Evolutionary conservation across 2,329 filamentous ascomycete species (phyloP).

Genomic region (Microdochium bolleyi): DNA sequence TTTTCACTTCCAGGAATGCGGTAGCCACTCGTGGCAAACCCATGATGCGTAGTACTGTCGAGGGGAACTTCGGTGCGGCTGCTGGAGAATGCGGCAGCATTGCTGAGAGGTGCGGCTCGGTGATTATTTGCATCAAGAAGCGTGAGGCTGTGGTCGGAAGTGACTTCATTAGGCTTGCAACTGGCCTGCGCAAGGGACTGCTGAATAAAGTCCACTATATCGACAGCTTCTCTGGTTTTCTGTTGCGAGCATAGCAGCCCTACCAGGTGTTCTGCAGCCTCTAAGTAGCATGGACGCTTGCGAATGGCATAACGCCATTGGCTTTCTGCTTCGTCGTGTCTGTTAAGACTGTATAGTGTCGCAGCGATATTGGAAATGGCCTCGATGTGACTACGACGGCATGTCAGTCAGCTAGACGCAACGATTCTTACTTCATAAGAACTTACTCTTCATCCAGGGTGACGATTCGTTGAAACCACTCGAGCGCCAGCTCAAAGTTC

Average conservation of each 20-base stretch:
- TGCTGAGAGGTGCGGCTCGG: neutral
- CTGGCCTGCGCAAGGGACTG: conserved; percentile 51
- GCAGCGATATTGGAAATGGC: conserved; percentile 90
- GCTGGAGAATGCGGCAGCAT: neutral
- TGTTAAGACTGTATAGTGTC: conserved; percentile 75
- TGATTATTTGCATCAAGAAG: too few relatives aligned
- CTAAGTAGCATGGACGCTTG: conserved; percentile 78
- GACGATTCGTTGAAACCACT: conserved; percentile 64
- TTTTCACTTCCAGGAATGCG: conserved; percentile 80
- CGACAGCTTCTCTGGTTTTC: conserved; percentile 74
- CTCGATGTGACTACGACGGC: conserved; percentile 66
- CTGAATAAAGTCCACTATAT: conserved; percentile 82
- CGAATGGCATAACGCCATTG: conserved; percentile 83
- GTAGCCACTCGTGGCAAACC: conserved; percentile 77
- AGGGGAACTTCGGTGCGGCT: neutral
- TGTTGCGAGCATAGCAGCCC: conserved; percentile 77
- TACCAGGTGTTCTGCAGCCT: conserved; percentile 91
- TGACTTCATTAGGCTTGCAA: conserved; percentile 13
- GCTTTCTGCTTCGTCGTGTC: conserved; percentile 74
- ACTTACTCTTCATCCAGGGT: conserved; percentile 47
- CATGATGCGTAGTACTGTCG: conserved; percentile 8
- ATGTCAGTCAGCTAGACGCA: conserved; percentile 4
- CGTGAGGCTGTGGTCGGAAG: neutral
- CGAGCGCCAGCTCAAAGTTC: conserved; percentile 68
- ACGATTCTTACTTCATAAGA: neutral